These are phyloP conservation scores for Wallacemonas sp. DNA, from an alignment of 208 protist genomes.

Conservation along the genomic window DNA sequence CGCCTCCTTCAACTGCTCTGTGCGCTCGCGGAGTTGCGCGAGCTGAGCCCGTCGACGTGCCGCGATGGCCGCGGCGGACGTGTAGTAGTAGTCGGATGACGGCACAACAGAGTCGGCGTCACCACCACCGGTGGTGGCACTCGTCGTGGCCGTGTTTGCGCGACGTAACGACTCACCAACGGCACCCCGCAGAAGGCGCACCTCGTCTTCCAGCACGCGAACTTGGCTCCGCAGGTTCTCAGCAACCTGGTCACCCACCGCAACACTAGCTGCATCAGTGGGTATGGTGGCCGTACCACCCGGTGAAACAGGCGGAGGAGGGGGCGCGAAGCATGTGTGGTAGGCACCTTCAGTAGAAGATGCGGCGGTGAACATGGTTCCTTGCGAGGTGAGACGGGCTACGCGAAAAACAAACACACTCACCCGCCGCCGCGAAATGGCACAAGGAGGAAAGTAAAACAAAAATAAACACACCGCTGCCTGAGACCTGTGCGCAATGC, in stretches of 20 bases:
- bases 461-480: neutral
- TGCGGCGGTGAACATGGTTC: too few relatives aligned
- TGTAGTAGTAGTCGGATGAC: neutral
- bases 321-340: neutral
- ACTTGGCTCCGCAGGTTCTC: conserved; percentile 47
- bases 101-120: too few relatives aligned
- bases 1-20: neutral
- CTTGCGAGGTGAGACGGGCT: too few relatives aligned
- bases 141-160: neutral
- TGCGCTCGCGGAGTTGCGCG: neutral
- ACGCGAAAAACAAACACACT: neutral
- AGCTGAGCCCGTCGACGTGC: neutral
- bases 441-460: neutral
- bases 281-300: neutral
- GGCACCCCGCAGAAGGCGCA: conserved; percentile 37
- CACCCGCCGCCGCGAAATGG: neutral
- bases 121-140: too few relatives aligned
- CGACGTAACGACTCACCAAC: neutral
- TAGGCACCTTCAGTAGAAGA: neutral
- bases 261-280: neutral
- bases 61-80: conserved; percentile 4
- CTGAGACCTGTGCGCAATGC: too few relatives aligned
- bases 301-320: neutral
- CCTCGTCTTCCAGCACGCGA: conserved; percentile 54
- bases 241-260: neutral